These are phyloP conservation scores for Malassezia japonica DNA, from an alignment of 1,284 basidiomycete species.

Conservation along the genomic window DNA sequence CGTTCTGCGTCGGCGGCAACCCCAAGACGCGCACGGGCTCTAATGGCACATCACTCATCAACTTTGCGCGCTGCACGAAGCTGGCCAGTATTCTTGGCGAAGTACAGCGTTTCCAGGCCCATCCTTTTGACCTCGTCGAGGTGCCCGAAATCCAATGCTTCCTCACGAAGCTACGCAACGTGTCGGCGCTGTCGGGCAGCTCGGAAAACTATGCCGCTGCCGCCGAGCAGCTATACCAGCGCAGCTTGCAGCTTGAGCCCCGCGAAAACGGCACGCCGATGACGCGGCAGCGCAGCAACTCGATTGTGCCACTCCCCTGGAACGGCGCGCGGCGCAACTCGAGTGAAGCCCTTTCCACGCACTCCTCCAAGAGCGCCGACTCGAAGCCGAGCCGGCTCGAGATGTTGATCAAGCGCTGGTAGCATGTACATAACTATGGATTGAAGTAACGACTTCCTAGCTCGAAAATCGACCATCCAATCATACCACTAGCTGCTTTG, in stretches of 20 bases:
- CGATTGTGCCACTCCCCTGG: background rate
- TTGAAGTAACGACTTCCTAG: constrained; percentile 7
- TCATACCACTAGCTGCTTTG: constrained; percentile 42
- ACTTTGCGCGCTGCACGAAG: constrained; percentile 64
- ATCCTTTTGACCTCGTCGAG: constrained; percentile 65
- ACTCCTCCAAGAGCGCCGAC: background rate
- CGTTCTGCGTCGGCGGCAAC: constrained; percentile 91
- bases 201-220: constrained; percentile 22
- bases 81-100: constrained; percentile 53
- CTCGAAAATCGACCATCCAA: constrained; percentile 47
- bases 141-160: constrained; percentile 75
- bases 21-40: constrained; percentile 67
- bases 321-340: background rate
- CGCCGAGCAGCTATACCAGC: constrained; percentile 41
- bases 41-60: constrained; percentile 66
- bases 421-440: background rate
- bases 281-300: background rate
- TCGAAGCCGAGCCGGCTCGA: background rate
- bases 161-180: constrained; percentile 49
- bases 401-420: background rate
- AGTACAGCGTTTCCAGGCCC: constrained; percentile 82
- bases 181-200: constrained; percentile 18
- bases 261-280: constrained; percentile 18
- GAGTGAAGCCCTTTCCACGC: background rate
- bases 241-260: constrained; percentile 44